Evolutionary conservation across 2,329 filamentous ascomycete species (phyloP).

Genomic region (Leptodontidium sp.): DNA sequence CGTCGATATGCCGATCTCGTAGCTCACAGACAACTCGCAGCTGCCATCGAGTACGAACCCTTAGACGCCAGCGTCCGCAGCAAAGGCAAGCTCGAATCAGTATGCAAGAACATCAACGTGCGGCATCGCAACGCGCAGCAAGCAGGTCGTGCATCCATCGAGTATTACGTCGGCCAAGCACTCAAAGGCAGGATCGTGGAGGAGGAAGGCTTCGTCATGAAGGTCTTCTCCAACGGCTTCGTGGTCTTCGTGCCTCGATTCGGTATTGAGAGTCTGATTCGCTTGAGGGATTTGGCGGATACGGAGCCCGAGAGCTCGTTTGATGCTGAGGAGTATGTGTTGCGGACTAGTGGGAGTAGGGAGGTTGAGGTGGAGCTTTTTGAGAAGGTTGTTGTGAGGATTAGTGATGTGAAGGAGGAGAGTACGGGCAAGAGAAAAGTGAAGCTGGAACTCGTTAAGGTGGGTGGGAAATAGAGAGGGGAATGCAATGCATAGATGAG

Average conservation of each 20-base stretch:
- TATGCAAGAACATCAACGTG: slow-evolving; percentile 98
- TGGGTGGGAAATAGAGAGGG: slow-evolving; percentile 28
- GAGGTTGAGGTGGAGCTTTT: slow-evolving; percentile 80
- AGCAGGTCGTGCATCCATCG: slow-evolving; percentile 90
- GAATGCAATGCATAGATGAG: not conserved
- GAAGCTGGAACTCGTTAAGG: slow-evolving; percentile 71
- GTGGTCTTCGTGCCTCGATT: slow-evolving; percentile 96
- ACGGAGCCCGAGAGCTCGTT: slow-evolving; percentile 82
- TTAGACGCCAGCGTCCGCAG: slow-evolving; percentile 84
- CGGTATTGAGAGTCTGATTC: slow-evolving; percentile 91
- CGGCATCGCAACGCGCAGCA: slow-evolving; percentile 97
- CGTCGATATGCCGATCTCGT: slow-evolving; percentile 97
- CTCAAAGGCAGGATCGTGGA: slow-evolving; percentile 79
- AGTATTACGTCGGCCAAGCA: slow-evolving; percentile 97
- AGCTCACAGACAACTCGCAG: slow-evolving; percentile 91
- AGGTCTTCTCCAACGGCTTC: slow-evolving; percentile 96
- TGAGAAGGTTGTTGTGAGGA: slow-evolving; percentile 87
- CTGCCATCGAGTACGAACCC: slow-evolving; percentile 91
- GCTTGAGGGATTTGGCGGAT: slow-evolving; percentile 82
- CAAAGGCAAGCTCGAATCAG: slow-evolving; percentile 84
- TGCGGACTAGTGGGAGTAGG: slow-evolving; percentile 66
- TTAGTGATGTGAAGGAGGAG: slow-evolving; percentile 93
- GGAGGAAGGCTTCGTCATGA: slow-evolving; percentile 96
- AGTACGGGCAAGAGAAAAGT: slow-evolving; percentile 94
- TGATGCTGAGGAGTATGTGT: slow-evolving; percentile 84